Evolutionary conservation across 495 filamentous ascomycete species (phyloP), one percentile per base, ranked within the genome.

Genomic region (Penicillium subrubescens): DNA sequence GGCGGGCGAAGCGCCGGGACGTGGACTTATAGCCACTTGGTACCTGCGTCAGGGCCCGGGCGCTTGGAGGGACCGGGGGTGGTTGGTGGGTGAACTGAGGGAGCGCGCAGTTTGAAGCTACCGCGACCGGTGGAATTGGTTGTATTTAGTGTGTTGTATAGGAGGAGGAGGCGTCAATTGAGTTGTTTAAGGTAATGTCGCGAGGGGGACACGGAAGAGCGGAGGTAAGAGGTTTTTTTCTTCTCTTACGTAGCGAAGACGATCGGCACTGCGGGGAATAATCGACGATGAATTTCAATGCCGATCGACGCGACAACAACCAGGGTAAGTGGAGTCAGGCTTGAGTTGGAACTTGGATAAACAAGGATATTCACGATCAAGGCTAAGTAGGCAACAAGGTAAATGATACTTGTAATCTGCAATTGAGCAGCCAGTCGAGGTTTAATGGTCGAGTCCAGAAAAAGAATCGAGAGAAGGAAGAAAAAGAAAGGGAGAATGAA

Each of bases 241-340:
- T 17, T 17, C 48, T 31, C 17, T 8, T 33, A 10, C 27, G 27
- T 11, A 58, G 62, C 52, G 62, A 63, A 33, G 41, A 55, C 27
- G 68, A 73, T 73, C 71, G 71, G 71, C 71, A 23, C 61, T 67
- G 71, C 69, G 71, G 69, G 71, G 67, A 65, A 60, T 69, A 35
- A 31, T 54, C 37, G 53, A 56, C 39, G 56, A 65, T 59, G 62
- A 58, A 31, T 7, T 55, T 37, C 31, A 33, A 48, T 52, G 68
- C 62, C 62, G 69, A 71, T 71, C 69, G 60, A 50, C 31, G 58
- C 25, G 66, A 56, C 60, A 61, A 54, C 52, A 21, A 65, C 41
- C 35, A 56, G 29, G 53, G n/a, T 6, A 29, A 52, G 5, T 15
- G 48, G 25, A 31, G 25, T 15, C 17, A 10, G 48, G 23, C 25